These are phyloP conservation scores for Phytophthora pisi DNA, from an alignment of 352 stramenopile species.

Conservation along the genomic window DNA sequence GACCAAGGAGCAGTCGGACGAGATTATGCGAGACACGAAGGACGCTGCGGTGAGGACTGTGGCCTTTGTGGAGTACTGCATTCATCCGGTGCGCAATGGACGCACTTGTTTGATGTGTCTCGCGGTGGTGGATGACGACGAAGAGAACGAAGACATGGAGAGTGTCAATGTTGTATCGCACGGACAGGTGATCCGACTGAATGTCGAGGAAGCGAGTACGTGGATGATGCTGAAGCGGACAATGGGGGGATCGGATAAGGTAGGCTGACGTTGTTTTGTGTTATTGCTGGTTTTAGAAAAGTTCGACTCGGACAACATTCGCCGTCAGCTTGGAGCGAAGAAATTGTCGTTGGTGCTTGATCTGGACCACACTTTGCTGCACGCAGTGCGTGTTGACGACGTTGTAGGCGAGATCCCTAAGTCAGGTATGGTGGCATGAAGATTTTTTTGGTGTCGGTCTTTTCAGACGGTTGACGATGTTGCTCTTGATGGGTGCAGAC, in stretches of 20 bases:
- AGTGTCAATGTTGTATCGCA: conserved; percentile 85
- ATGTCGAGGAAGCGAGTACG: conserved; percentile 97
- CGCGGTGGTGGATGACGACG: conserved; percentile 69
- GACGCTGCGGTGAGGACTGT: conserved; percentile 30
- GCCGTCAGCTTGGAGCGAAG: conserved; percentile 83
- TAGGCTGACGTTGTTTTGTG: conserved; percentile 6
- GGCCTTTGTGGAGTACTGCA: conserved; percentile 80
- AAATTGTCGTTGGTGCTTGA: conserved; percentile 97
- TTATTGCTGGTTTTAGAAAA: conserved; percentile 58
- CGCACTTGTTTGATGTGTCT: conserved; percentile 86
- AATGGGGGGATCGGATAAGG: conserved; percentile 43
- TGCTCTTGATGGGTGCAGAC: conserved; percentile 40
- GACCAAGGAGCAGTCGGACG: conserved; percentile 30
- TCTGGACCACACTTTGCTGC: conserved; percentile 97
- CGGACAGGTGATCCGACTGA: conserved; percentile 92
- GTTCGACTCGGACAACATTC: conserved; percentile 86
- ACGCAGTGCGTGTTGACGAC: conserved; percentile 88
- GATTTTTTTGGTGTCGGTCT: background rate
- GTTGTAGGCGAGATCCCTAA: conserved; percentile 62
- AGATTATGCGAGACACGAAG: conserved; percentile 22
- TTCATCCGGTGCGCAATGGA: conserved; percentile 74
- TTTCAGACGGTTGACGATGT: conserved; percentile 7
- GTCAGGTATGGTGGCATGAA: conserved; percentile 43
- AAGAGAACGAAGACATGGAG: conserved; percentile 69
- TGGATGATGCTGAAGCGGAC: conserved; percentile 30